Evolutionary conservation across 352 stramenopile genomes (phyloP).

Genomic region (Globisporangium spiculum): DNA sequence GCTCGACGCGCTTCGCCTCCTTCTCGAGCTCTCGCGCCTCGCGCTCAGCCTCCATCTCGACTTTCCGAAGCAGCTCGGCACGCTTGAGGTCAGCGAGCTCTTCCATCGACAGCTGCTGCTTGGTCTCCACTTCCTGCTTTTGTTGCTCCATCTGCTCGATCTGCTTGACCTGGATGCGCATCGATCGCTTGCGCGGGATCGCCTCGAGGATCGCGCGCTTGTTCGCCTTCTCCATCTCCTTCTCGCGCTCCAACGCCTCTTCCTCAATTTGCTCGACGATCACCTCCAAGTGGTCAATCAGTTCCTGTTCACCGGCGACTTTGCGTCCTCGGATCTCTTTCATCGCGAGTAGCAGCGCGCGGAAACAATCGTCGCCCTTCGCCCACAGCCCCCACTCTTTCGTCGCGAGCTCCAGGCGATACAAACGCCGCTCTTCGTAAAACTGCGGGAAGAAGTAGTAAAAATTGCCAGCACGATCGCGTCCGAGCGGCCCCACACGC

Average conservation of each 20-base stretch:
- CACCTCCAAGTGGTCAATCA: slow-evolving; percentile 75
- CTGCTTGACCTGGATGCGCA: slow-evolving; percentile 85
- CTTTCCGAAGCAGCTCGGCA: slow-evolving; percentile 60
- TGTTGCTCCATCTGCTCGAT: slow-evolving; percentile 78
- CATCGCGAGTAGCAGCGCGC: slow-evolving; percentile 52
- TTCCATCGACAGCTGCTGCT: slow-evolving; percentile 55
- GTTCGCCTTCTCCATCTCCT: slow-evolving; percentile 70
- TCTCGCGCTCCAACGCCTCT: slow-evolving; percentile 43
- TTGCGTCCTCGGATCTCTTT: slow-evolving; percentile 61
- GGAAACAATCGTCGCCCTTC: slow-evolving; percentile 69
- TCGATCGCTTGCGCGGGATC: slow-evolving; percentile 78
- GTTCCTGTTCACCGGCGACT: slow-evolving; percentile 65
- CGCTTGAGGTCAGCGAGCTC: slow-evolving; percentile 72
- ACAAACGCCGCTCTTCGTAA: slow-evolving; percentile 79
- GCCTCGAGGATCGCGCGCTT: slow-evolving; percentile 78
- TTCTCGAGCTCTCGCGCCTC: slow-evolving; percentile 50
- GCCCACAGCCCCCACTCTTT: slow-evolving; percentile 72
- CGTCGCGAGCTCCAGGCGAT: slow-evolving; percentile 48
- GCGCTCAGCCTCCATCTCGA: slow-evolving; percentile 62
- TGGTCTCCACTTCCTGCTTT: slow-evolving; percentile 49
- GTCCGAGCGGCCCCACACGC: slow-evolving; percentile 66
- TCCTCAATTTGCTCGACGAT: slow-evolving; percentile 80
- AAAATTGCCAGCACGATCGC: slow-evolving; percentile 67
- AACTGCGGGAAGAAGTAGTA: slow-evolving; percentile 89
- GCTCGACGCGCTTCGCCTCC: slow-evolving; percentile 44